These are phyloP conservation scores for Volvariella volvacea DNA, from an alignment of 1,284 basidiomycete genomes.

Conservation along the genomic window DNA sequence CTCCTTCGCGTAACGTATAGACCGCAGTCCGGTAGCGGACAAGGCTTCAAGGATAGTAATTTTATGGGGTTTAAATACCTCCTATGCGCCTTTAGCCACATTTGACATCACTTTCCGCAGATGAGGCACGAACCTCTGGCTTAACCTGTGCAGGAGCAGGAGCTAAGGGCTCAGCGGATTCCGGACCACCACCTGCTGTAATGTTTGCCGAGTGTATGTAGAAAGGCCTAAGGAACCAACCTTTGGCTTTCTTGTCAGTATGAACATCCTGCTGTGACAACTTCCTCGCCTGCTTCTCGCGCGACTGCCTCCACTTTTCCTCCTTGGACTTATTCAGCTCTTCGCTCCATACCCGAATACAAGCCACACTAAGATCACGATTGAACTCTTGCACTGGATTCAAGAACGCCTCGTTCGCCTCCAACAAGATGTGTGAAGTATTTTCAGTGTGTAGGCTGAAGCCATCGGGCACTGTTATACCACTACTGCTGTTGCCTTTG, in stretches of 20 bases:
- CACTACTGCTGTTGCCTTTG: conserved; percentile 4
- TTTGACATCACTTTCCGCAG: too few species aligned
- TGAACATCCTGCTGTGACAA: conserved; percentile 2
- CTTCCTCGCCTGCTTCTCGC: conserved; percentile 27
- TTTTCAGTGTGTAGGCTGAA: conserved; percentile 83
- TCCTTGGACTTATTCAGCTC: conserved; percentile 59
- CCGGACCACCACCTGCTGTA: not conserved
- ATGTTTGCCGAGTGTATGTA: conserved; percentile 1
- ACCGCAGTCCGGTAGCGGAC: conserved; percentile 91
- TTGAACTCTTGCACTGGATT: conserved; percentile 99
- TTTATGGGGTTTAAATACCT: conserved; percentile 51
- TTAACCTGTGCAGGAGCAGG: too few species aligned
- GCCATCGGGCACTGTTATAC: conserved; percentile 56
- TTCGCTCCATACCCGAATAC: conserved; percentile 84
- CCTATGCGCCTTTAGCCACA: not conserved
- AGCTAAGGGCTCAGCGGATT: too few species aligned
- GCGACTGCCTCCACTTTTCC: conserved; percentile 45
- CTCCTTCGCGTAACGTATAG: conserved; percentile 97
- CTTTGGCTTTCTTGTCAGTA: conserved; percentile 8
- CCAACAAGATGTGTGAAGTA: conserved; percentile 76
- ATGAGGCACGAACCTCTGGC: conserved; percentile 14
- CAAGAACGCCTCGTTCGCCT: conserved; percentile 82
- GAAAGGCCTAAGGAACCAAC: conserved; percentile 7
- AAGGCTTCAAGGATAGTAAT: conserved; percentile 92
- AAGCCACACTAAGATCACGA: conserved; percentile 87